phyloP scores from a whole-genome alignment of 1,139 yeast genomes.

The Yamadazyma atlantica region DNA sequence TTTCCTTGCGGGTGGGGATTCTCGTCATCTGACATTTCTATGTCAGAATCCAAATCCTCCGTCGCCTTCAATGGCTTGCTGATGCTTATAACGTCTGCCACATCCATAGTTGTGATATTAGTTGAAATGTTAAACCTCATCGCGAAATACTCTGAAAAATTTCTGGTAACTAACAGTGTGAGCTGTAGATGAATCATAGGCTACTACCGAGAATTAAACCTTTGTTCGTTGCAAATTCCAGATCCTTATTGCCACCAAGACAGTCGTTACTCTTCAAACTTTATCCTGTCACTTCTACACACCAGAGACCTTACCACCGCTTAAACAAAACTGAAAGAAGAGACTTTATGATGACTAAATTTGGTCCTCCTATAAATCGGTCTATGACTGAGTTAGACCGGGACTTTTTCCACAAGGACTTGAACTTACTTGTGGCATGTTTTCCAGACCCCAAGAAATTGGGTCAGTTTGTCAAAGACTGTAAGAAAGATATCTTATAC shows the following conservation, averaged over 20 bases:
- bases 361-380: conserved; percentile 68
- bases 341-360: conserved; percentile 29
- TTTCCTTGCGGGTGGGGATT: conserved; percentile 5
- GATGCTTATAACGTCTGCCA: conserved; percentile 38
- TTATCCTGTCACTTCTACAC: no score
- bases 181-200: not conserved
- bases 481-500: conserved; percentile 56
- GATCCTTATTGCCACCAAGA: not conserved
- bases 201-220: not conserved
- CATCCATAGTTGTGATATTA: conserved; percentile 25
- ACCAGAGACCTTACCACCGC: conserved; percentile 18
- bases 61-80: conserved; percentile 28
- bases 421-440: conserved; percentile 64
- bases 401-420: conserved; percentile 52
- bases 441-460: conserved; percentile 67
- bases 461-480: conserved; percentile 53
- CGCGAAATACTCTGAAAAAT: conserved; percentile 1
- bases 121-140: conserved; percentile 11
- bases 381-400: conserved; percentile 68
- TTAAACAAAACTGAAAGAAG: conserved; percentile 28
- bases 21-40: conserved; percentile 34
- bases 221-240: not conserved
- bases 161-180: not conserved
- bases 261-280: no score
- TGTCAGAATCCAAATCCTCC: conserved; percentile 24